phyloP scores from a whole-genome alignment of 2,329 filamentous ascomycete species.

The Ophiosphaerella narmari region DNA sequence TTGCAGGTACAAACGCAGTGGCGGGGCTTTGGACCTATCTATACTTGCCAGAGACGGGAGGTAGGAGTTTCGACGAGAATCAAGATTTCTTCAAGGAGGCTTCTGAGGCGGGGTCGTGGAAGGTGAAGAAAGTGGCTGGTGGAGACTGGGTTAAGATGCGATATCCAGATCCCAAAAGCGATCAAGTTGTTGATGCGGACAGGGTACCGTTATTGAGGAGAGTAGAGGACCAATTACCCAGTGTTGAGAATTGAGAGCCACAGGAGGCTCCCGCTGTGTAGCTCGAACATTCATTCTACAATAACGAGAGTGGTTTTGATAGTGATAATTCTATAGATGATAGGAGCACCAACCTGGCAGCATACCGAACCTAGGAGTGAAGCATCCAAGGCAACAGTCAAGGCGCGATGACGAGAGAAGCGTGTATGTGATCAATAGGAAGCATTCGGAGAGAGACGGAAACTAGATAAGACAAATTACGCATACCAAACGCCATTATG shows the following conservation, averaged over 20 bases:
- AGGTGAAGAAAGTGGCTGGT: constrained; percentile 57
- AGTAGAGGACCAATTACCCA: constrained; percentile 50
- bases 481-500: no score
- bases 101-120: constrained; percentile 57
- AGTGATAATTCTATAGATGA: no score
- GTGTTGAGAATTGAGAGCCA: constrained; percentile 13
- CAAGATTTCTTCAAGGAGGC: constrained; percentile 63
- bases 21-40: constrained; percentile 61
- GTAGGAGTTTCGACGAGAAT: constrained; percentile 64
- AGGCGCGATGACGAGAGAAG: no score
- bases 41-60: constrained; percentile 60
- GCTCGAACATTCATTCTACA: no score
- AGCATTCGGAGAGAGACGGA: no score
- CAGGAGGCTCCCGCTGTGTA: neutral
- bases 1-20: constrained; percentile 59
- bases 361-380: no score
- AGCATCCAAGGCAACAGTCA: no score
- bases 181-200: constrained; percentile 48
- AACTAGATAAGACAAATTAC: no score
- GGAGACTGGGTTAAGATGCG: constrained; percentile 57
- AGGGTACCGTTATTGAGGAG: constrained; percentile 52
- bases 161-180: constrained; percentile 45
- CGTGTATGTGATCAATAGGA: no score
- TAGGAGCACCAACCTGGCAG: no score
- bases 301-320: no score